phyloP scores from a whole-genome alignment of 1,139 yeast species.

The Ogataea hybrid region DNA sequence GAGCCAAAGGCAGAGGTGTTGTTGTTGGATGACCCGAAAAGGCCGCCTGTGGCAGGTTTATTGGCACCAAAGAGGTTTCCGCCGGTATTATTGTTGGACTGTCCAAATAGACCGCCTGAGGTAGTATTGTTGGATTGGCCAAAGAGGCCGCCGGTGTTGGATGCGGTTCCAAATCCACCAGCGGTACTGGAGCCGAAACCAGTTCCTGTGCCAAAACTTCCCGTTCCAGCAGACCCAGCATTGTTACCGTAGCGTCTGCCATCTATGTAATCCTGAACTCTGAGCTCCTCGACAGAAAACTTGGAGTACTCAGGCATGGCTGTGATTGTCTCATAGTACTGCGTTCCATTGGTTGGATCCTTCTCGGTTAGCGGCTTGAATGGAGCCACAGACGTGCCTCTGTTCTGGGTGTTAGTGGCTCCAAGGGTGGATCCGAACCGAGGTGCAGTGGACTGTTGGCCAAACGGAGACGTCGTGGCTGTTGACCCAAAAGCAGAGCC shows the following conservation, averaged over 20 bases:
- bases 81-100: slow-evolving; percentile 8
- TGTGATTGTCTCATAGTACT: slow-evolving; percentile 71
- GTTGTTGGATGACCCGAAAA: slow-evolving; percentile 24
- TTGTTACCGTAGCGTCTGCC: slow-evolving; percentile 59
- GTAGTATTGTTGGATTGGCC: slow-evolving; percentile 25
- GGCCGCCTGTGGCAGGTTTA: slow-evolving; percentile 23
- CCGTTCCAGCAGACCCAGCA: slow-evolving; percentile 10
- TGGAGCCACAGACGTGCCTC: slow-evolving; percentile 73
- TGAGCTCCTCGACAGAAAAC: slow-evolving; percentile 81
- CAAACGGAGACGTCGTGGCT: slow-evolving; percentile 20
- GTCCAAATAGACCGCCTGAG: slow-evolving; percentile 15
- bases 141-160: slow-evolving; percentile 29
- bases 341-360: slow-evolving; percentile 57
- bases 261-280: slow-evolving; percentile 84
- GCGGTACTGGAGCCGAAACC: slow-evolving; percentile 25
- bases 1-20: slow-evolving; percentile 28
- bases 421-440: slow-evolving; percentile 29
- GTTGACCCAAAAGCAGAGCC: slow-evolving; percentile 24
- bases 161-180: slow-evolving; percentile 16
- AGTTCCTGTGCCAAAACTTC: slow-evolving; percentile 23
- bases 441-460: slow-evolving; percentile 23
- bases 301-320: slow-evolving; percentile 89
- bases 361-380: slow-evolving; percentile 67
- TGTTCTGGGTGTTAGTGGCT: slow-evolving; percentile 39
- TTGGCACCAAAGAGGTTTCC: slow-evolving; percentile 29